Base-by-base conservation (phyloP, 1,284 basidiomycete genomes). In the Schizophyllum commune region DNA sequence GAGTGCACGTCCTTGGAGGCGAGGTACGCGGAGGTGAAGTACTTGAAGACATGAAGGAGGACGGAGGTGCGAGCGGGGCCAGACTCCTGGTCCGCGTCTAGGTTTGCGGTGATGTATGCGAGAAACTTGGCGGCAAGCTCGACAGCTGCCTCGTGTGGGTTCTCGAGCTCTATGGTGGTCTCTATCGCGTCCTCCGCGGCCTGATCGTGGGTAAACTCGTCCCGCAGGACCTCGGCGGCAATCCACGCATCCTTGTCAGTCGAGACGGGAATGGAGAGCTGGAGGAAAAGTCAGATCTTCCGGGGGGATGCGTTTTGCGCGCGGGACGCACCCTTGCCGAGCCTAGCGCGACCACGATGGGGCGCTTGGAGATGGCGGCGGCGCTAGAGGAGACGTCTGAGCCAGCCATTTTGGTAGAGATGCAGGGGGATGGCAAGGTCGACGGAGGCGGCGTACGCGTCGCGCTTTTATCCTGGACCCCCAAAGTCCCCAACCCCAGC, bases 341-440 rank as follows among this genome's bases (percentile, higher is more conserved):
- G 65, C 83, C 83, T 59, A 81, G 72, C 63, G 83, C 75, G 63
- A 90, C 75, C 64, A 86, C 79, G 67, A 91, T 74, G 65, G 88
- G 88, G 71, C 88, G 85, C 68, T 79, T 81, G 65, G 78, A 71
- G 68, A 85, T 85, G 67, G 60, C 64, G 59, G 63, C 65, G 55
- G 22, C 57, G 52, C 15, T 22, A 15, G 61, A 32, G 62, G 27
- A 52, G 60, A 39, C 56, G 39, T 60, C 53, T 65, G 64, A 67
- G 66, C 59, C 68, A 62, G 32, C 39, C 39, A 47, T 47, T 47
- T 47, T 94, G 17, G 96, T 98, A 73, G 91, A 89, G 52, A 77
- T 96, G 62, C 89, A 92, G 61, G 94, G 96, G 67, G 96, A 98
- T 68, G 96, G 97, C 72, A 88, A 94, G 68, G 86, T 91, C 61